phyloP scores from a whole-genome alignment of 176 grass and related monocot species.

The Ensete ventricosum region DNA sequence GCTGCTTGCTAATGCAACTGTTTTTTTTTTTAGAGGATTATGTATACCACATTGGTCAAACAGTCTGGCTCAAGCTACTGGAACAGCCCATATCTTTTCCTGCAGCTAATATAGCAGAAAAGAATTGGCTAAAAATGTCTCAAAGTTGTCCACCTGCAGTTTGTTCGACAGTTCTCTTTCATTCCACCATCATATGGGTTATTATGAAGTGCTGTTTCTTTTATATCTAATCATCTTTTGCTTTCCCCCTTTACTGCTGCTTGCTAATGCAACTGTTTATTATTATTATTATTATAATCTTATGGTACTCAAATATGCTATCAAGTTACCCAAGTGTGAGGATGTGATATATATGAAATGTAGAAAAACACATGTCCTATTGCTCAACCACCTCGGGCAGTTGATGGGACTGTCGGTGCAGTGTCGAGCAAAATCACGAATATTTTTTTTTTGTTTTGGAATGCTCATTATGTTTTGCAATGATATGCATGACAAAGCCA shows the following conservation, averaged over 20 bases:
- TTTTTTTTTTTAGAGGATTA: slow-evolving; percentile 45
- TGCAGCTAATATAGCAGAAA: neutral
- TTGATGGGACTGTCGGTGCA: too few relatives aligned
- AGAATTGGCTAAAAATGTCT: neutral
- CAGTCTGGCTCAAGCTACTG: slow-evolving; percentile 68
- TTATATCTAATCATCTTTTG: neutral
- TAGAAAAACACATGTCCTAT: too few relatives aligned
- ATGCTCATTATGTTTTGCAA: too few relatives aligned
- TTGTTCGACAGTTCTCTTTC: neutral
- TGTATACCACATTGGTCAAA: slow-evolving; percentile 61
- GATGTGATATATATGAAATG: too few relatives aligned
- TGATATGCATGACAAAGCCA: too few relatives aligned
- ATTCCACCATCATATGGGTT: neutral
- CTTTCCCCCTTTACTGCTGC: neutral
- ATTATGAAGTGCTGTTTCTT: neutral
- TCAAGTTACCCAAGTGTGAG: neutral
- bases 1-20: neutral
- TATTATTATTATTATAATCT: too few relatives aligned
- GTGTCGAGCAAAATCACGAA: too few relatives aligned
- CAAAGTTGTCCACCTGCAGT: neutral
- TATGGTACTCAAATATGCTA: neutral
- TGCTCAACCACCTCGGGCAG: too few relatives aligned
- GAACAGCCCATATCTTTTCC: slow-evolving; percentile 74
- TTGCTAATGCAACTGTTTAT: neutral
- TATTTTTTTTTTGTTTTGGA: too few relatives aligned